Evolutionary conservation across 1,284 basidiomycete genomes (phyloP).

Genomic region (Trametes sp.): DNA sequence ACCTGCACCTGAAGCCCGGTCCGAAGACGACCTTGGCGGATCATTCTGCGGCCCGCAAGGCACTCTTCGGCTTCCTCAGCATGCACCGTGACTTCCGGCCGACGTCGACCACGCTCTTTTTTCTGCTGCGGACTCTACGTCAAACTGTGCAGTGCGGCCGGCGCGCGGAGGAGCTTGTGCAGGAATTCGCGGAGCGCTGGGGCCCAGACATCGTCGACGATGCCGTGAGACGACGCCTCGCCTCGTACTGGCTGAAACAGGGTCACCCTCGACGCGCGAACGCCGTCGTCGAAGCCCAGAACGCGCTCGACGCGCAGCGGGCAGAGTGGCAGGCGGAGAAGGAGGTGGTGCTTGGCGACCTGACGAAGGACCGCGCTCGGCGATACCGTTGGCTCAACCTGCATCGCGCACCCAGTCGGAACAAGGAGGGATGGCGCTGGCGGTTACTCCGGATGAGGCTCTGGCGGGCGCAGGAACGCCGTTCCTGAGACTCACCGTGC

Average conservation of each 20-base stretch:
- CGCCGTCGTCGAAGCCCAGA: slow-evolving; percentile 22
- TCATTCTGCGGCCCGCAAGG: slow-evolving; percentile 48
- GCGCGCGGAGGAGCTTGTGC: slow-evolving; percentile 54
- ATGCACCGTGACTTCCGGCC: slow-evolving; percentile 60
- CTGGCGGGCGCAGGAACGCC: slow-evolving; percentile 26
- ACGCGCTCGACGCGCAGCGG: slow-evolving; percentile 35
- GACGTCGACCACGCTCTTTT: slow-evolving; percentile 65
- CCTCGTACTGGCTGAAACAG: slow-evolving; percentile 65
- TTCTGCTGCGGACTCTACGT: slow-evolving; percentile 61
- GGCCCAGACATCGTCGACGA: slow-evolving; percentile 60
- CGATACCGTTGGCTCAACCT: slow-evolving; percentile 23
- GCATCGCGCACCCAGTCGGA: slow-evolving; percentile 16
- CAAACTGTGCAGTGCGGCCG: slow-evolving; percentile 57
- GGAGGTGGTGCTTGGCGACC: slow-evolving; percentile 36
- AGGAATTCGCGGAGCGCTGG: slow-evolving; percentile 59
- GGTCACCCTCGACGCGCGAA: slow-evolving; percentile 59
- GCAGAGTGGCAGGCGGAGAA: slow-evolving; percentile 38
- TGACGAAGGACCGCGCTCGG: slow-evolving; percentile 19
- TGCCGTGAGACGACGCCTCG: slow-evolving; percentile 64
- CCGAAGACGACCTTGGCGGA: slow-evolving; percentile 25
- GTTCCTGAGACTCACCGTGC: slow-evolving; percentile 11
- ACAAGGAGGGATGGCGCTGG: slow-evolving; percentile 33
- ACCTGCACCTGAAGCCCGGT: slow-evolving; percentile 40
- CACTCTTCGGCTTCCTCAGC: slow-evolving; percentile 49
- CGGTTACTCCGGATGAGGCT: slow-evolving; percentile 31